Evolutionary conservation across 2,329 filamentous ascomycete genomes (phyloP).

Genomic region (Penicillium sp.): DNA sequence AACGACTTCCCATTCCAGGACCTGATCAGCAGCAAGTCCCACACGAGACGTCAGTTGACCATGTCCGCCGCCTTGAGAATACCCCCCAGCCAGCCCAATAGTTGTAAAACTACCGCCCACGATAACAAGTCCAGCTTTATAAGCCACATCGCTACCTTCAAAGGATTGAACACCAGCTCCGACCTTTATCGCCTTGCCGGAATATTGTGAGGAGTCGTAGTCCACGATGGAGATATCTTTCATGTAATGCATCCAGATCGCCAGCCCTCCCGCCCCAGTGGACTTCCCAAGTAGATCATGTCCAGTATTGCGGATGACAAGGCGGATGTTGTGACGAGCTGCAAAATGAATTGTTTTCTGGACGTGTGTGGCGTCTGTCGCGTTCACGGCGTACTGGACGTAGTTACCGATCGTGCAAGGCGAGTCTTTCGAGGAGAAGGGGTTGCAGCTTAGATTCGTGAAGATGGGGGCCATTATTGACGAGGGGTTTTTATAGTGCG

Average conservation of each 20-base stretch:
- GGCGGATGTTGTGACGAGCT: conserved; percentile 24
- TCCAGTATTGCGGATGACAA: conserved; percentile 43
- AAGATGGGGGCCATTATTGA: neutral
- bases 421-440: neutral
- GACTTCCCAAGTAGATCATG: conserved; percentile 46
- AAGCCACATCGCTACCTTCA: neutral
- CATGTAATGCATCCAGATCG: conserved; percentile 44
- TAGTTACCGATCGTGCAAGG: conserved; percentile 9
- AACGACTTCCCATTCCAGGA: conserved; percentile 41
- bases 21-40: conserved; percentile 38
- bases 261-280: conserved; percentile 31
- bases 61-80: conserved; percentile 44
- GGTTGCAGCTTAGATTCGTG: neutral
- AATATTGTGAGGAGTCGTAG: conserved; percentile 9
- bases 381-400: conserved; percentile 15
- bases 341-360: conserved; percentile 8
- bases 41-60: conserved; percentile 43
- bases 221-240: conserved; percentile 29
- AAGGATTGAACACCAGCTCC: conserved; percentile 14
- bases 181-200: conserved; percentile 8
- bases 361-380: conserved; percentile 1
- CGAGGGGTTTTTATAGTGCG: neutral
- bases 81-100: conserved; percentile 34
- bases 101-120: neutral
- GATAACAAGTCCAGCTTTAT: neutral